A percentile compares a stretch with the other conserved stretches of the same genome.
Conservation (phyloP, 257 asterid species). For the Ajuga chamaepitys region DNA sequence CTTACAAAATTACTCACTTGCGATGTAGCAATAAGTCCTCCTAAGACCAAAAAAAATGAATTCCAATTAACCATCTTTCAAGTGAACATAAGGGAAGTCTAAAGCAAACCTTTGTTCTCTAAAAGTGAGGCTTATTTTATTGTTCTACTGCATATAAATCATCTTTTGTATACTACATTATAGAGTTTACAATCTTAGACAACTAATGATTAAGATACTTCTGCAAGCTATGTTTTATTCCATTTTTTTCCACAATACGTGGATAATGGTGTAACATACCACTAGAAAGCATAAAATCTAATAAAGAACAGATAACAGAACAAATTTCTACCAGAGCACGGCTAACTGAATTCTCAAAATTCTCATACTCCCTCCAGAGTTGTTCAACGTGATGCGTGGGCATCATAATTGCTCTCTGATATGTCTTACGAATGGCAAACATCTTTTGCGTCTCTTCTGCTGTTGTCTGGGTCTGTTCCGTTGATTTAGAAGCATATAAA, state of each 20-base stretch:
- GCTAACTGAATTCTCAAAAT: slow-evolving; percentile 90
- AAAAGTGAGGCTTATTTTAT: background rate
- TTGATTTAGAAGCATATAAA: slow-evolving; percentile 13
- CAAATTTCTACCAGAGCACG: slow-evolving; percentile 70
- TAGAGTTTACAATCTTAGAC: no score
- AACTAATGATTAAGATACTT: no score
- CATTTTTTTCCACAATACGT: background rate
- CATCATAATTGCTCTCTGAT: slow-evolving; percentile 85
- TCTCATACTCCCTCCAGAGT: slow-evolving; percentile 97
- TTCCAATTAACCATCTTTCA: background rate
- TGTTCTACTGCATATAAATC: background rate
- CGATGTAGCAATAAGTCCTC: background rate
- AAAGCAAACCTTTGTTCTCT: background rate
- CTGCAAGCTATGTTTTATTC: no score
- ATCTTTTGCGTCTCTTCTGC: slow-evolving; percentile 79
- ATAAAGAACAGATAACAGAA: slow-evolving; percentile 9
- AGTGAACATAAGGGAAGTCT: background rate
- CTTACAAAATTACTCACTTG: background rate
- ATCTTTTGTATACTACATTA: background rate
- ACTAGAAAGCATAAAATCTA: background rate
- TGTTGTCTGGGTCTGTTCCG: slow-evolving; percentile 65
- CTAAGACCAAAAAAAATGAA: background rate
- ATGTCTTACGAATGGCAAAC: slow-evolving; percentile 76
- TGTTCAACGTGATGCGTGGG: slow-evolving; percentile 92
- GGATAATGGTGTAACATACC: background rate